Conservation (phyloP, 1,284 basidiomycete genomes). For the Sanghuangporus baumii region DNA sequence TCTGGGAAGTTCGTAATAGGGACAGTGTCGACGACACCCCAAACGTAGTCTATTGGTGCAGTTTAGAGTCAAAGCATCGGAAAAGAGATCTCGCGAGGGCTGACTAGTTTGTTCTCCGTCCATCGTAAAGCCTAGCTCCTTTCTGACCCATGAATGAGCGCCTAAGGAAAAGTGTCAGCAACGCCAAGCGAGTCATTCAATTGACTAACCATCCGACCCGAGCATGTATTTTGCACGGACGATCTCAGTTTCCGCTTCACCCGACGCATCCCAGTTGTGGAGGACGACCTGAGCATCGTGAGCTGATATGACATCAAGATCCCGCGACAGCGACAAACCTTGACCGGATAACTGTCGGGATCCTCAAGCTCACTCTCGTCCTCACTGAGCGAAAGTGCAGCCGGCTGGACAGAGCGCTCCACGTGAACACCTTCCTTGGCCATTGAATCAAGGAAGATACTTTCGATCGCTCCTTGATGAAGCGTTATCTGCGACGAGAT, state of each 20-base stretch:
- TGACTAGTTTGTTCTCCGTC: constrained; percentile 69
- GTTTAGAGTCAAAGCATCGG: not conserved
- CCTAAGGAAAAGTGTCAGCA: not conserved
- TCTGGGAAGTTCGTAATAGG: constrained; percentile 78
- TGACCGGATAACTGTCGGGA: constrained; percentile 48
- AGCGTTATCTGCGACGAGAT: constrained; percentile 45
- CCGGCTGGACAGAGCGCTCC: constrained; percentile 51
- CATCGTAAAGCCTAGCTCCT: constrained; percentile 62
- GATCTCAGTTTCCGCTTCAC: constrained; percentile 34
- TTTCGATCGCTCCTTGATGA: constrained; percentile 70
- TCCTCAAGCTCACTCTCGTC: constrained; percentile 39
- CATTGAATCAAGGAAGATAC: constrained; percentile 63
- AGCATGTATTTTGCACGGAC: constrained; percentile 51
- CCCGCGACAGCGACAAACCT: constrained; percentile 32
- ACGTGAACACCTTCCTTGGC: constrained; percentile 46
- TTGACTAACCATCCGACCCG: constrained; percentile 43
- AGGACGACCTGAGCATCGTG: constrained; percentile 34
- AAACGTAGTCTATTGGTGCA: constrained; percentile 50
- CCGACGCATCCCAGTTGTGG: constrained; percentile 26
- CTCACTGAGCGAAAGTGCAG: constrained; percentile 35
- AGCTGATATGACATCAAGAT: not conserved
- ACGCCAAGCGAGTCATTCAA: not conserved
- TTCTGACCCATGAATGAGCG: constrained; percentile 81
- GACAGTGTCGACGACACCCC: constrained; percentile 73
- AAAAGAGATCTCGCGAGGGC: constrained; percentile 13